Evolutionary conservation across 352 stramenopile genomes (phyloP).

Genomic region (Elongisporangium prolatum): DNA sequence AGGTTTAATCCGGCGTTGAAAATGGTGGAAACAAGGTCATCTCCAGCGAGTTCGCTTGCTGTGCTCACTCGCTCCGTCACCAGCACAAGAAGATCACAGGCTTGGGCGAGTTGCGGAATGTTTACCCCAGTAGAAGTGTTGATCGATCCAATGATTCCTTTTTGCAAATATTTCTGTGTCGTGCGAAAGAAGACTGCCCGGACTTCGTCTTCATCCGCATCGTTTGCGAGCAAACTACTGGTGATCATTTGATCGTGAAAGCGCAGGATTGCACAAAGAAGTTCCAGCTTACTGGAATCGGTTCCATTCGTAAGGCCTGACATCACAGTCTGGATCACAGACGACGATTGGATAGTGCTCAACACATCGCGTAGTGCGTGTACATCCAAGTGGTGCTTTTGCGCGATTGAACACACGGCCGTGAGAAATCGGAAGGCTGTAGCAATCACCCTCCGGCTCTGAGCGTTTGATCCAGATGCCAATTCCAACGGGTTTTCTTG

Average conservation of each 20-base stretch:
- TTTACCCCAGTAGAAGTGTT: neutral
- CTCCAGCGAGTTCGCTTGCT: slow-evolving; percentile 16
- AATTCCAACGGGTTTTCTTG: neutral
- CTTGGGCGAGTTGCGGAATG: slow-evolving; percentile 11
- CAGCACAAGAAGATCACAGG: slow-evolving; percentile 21
- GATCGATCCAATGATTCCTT: neutral
- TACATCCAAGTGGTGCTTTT: slow-evolving; percentile 56
- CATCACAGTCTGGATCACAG: slow-evolving; percentile 10
- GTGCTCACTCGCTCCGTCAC: slow-evolving; percentile 12
- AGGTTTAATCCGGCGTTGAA: slow-evolving; percentile 35
- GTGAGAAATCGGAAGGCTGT: slow-evolving; percentile 50
- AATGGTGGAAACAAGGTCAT: slow-evolving; percentile 27
- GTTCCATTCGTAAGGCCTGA: slow-evolving; percentile 4
- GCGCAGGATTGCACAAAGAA: slow-evolving; percentile 22
- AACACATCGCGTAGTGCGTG: slow-evolving; percentile 22
- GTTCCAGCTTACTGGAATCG: slow-evolving; percentile 14
- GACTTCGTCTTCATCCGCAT: slow-evolving; percentile 54
- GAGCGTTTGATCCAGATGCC: neutral
- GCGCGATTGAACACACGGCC: slow-evolving; percentile 21
- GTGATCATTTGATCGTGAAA: slow-evolving; percentile 27
- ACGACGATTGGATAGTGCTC: slow-evolving; percentile 19
- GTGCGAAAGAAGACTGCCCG: slow-evolving; percentile 11
- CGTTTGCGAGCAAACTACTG: slow-evolving; percentile 30
- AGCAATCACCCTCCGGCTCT: slow-evolving; percentile 13
- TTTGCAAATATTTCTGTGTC: neutral